Evolutionary conservation across 768 basidiomycete species (phyloP), one percentile per base, ranked within the genome.

Genomic region (Leccinum obscurum): DNA sequence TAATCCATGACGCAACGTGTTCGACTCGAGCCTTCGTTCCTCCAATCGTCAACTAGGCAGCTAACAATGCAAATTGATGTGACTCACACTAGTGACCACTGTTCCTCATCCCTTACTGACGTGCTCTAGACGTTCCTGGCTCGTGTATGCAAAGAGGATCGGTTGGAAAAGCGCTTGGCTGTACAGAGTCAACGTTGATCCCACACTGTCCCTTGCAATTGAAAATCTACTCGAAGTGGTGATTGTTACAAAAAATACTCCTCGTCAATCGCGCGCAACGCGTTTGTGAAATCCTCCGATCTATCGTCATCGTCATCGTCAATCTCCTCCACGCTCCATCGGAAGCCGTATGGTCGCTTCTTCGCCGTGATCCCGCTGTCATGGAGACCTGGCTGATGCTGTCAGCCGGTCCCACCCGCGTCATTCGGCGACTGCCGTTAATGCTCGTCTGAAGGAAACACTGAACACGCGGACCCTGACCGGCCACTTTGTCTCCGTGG

Each of bases 371-470:
- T 32, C 32, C 10, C 10, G 32, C 10, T 35, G n/a, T 13, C 52
- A 30, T 49, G 41, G 9, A 8, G 30, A 20, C n/a, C 26, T 3
- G 30, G 60, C 41, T 4, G 4, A 22, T n/a, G 14, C n/a, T 3
- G 64, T 37, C 3, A 35, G 17, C 6, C 52, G 66, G 54, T 41
- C 66, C 66, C 2, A 59, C 61, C 15, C 9, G 57, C 52, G 50
- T 71, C 61, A 37, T 52, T 55, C 22, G 54, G 26, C 24, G 60
- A 64, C 51, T 62, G 77, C n/a, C 74, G 63, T 6, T 55, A 57
- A 30, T 68, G 67, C 30, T 57, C 60, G 70, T 52, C 64, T 61
- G 62, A 86, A 85, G 5, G 75, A 9, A 72, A 59, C 79, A 80
- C 37, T 77, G 66, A 22, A 87, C 70, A 46, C 73, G 77, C 64